Percentiles rank a stretch among this genome's conserved stretches.
phyloP scores from a whole-genome alignment of 2,329 filamentous ascomycete species.

The Claviceps sp. region DNA sequence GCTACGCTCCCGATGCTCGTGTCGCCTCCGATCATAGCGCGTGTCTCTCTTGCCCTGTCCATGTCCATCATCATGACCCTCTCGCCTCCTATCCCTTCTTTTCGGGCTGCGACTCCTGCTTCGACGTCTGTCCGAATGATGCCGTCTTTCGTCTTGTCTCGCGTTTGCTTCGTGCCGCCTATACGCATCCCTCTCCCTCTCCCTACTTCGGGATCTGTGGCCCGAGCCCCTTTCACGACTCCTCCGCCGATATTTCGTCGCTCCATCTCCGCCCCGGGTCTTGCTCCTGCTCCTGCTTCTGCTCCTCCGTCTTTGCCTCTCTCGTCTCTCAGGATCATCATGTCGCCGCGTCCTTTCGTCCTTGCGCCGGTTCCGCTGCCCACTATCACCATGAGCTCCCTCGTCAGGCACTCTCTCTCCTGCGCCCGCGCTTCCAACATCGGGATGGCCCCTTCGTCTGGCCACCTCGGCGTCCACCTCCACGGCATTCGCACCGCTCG shows the following conservation, averaged over 20 bases:
- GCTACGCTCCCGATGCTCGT: slow-evolving; percentile 8
- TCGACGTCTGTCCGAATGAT: slow-evolving; percentile 1
- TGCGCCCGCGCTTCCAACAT: slow-evolving; percentile 13
- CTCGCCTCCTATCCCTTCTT: slow-evolving; percentile 11
- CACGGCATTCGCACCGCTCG: slow-evolving; percentile 54
- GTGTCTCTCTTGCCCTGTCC: slow-evolving; percentile 9
- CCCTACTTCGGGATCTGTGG: slow-evolving; percentile 6
- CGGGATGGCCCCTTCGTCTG: slow-evolving; percentile 16
- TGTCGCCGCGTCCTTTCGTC: slow-evolving; percentile 19
- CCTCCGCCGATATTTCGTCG: slow-evolving; percentile 18
- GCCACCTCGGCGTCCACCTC: slow-evolving; percentile 32
- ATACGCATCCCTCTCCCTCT: slow-evolving; percentile 9
- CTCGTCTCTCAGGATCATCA: slow-evolving; percentile 17
- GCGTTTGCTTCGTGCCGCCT: not conserved
- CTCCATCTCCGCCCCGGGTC: slow-evolving; percentile 15
- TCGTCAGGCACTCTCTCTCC: slow-evolving; percentile 10
- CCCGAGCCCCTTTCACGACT: slow-evolving; percentile 6
- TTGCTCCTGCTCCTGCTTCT: slow-evolving; percentile 14
- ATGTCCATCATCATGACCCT: slow-evolving; percentile 3
- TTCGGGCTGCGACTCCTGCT: slow-evolving; percentile 4
- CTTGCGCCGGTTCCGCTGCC: slow-evolving; percentile 5
- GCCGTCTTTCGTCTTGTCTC: slow-evolving; percentile 4
- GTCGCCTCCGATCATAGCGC: slow-evolving; percentile 10
- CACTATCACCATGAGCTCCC: not conserved
- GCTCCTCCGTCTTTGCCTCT: slow-evolving; percentile 23